phyloP scores from a whole-genome alignment of 164 flowering plant genomes.

The Aristolochia fimbriata region DNA sequence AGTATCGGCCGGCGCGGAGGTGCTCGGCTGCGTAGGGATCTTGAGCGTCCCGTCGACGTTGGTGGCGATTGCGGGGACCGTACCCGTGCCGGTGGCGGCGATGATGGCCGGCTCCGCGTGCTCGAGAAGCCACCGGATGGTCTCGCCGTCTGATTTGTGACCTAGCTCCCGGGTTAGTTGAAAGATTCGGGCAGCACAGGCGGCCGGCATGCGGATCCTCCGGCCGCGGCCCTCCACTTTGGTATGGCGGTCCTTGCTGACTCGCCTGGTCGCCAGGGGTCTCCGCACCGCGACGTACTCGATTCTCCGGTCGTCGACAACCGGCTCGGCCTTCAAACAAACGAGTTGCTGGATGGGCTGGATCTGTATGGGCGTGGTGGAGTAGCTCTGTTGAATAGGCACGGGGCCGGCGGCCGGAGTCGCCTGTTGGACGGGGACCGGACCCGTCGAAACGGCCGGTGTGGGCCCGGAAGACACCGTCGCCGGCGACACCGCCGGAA shows the following conservation, averaged over 20 bases:
- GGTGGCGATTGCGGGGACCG: constrained; percentile 63
- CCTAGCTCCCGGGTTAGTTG: constrained; percentile 66
- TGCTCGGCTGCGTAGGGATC: constrained; percentile 27
- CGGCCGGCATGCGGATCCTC: constrained; percentile 70
- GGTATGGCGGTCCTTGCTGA: constrained; percentile 59
- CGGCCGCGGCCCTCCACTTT: constrained; percentile 74
- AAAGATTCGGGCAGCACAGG: constrained; percentile 70
- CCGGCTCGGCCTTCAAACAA: constrained; percentile 6
- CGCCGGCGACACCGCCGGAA: background rate
- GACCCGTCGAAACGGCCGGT: background rate
- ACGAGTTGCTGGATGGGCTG: constrained; percentile 10
- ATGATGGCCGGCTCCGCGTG: constrained; percentile 76
- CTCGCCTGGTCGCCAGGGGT: constrained; percentile 23
- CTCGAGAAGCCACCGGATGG: constrained; percentile 66
- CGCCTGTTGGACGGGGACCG: background rate
- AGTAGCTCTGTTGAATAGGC: background rate
- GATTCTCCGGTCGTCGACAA: constrained; percentile 1
- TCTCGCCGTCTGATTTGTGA: constrained; percentile 73
- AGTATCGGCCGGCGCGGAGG: constrained; percentile 2
- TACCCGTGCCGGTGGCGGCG: constrained; percentile 83
- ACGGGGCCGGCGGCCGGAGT: background rate
- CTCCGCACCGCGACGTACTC: constrained; percentile 1
- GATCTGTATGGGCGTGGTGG: background rate
- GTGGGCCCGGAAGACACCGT: background rate
- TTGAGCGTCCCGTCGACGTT: constrained; percentile 41